phyloP scores from a whole-genome alignment of 805 yeast species.

The Wickerhamomyces alni region DNA sequence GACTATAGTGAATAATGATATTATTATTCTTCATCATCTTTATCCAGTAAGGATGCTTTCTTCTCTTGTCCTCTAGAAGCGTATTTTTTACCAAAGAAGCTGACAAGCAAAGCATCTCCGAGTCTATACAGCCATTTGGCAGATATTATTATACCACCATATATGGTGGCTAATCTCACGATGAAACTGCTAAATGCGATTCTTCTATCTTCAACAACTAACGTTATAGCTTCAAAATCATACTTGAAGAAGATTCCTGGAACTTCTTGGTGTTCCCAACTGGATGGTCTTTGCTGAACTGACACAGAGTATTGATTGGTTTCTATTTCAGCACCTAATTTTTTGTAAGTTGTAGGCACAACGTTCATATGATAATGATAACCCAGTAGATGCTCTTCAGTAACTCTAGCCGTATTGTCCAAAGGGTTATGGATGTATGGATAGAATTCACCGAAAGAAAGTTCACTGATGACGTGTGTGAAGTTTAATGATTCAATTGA shows the following conservation, averaged over 20 bases:
- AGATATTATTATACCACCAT: slow-evolving; percentile 73
- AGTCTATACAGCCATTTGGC: slow-evolving; percentile 60
- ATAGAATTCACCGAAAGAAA: slow-evolving; percentile 86
- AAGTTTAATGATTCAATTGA: slow-evolving; percentile 57
- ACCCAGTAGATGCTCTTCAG: slow-evolving; percentile 41
- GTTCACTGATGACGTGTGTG: slow-evolving; percentile 78
- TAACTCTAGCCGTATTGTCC: slow-evolving; percentile 61
- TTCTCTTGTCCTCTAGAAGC: slow-evolving; percentile 24
- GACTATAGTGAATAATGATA: too few species aligned
- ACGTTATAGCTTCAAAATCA: slow-evolving; percentile 81
- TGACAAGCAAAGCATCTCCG: slow-evolving; percentile 46
- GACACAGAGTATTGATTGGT: slow-evolving; percentile 84
- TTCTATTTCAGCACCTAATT: slow-evolving; percentile 64
- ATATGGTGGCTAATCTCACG: slow-evolving; percentile 69
- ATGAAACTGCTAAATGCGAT: slow-evolving; percentile 74
- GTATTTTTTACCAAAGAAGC: slow-evolving; percentile 52
- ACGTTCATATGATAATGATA: slow-evolving; percentile 69
- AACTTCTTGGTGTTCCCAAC: slow-evolving; percentile 22
- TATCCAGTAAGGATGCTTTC: slow-evolving; percentile 11
- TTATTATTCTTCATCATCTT: neutral
- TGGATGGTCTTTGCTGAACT: slow-evolving; percentile 33
- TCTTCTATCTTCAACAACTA: slow-evolving; percentile 64
- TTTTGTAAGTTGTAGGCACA: slow-evolving; percentile 74
- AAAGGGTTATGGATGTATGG: slow-evolving; percentile 87
- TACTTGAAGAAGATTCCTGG: slow-evolving; percentile 85